Percentiles rank a stretch among this genome's conserved stretches.
These are phyloP conservation scores for Platanus orientalis DNA, from an alignment of 164 flowering plant genomes.

Conservation along the genomic window DNA sequence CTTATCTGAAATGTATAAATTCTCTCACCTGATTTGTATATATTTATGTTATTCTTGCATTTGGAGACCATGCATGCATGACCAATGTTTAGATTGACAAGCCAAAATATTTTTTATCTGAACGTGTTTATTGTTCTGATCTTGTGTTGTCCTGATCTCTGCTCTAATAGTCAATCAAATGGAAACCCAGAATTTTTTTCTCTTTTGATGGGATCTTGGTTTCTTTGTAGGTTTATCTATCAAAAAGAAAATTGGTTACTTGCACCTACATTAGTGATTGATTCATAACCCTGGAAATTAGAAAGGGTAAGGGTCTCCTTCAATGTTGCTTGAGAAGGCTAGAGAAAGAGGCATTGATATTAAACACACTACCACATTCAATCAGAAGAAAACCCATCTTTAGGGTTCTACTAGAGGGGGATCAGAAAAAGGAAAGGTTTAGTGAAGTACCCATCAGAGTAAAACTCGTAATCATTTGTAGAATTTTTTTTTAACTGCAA, in stretches of 20 bases:
- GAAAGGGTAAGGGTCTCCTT: background rate
- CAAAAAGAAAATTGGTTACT: background rate
- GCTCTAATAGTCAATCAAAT: background rate
- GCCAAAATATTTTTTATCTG: background rate
- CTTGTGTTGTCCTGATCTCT: slow-evolving; percentile 1
- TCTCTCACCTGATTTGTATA: background rate
- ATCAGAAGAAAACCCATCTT: background rate
- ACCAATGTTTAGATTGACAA: background rate
- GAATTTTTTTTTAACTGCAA: background rate
- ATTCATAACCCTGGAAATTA: slow-evolving; percentile 3
- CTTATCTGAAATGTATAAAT: background rate
- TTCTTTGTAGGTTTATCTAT: slow-evolving; percentile 12
- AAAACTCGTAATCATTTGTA: background rate
- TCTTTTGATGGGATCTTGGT: background rate
- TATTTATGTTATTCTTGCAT: background rate
- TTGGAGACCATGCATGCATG: background rate
- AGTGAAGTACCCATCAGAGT: slow-evolving; percentile 1
- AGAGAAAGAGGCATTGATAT: background rate
- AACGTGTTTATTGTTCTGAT: background rate
- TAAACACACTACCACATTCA: background rate
- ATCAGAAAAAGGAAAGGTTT: background rate
- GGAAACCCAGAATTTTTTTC: background rate
- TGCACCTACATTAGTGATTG: slow-evolving; percentile 2
- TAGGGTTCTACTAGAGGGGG: background rate
- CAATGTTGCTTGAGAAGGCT: background rate